A percentile compares a stretch with the other conserved stretches of the same genome.
Evolutionary conservation across 805 yeast genomes (phyloP).

Genomic region (Pichia exigua): DNA sequence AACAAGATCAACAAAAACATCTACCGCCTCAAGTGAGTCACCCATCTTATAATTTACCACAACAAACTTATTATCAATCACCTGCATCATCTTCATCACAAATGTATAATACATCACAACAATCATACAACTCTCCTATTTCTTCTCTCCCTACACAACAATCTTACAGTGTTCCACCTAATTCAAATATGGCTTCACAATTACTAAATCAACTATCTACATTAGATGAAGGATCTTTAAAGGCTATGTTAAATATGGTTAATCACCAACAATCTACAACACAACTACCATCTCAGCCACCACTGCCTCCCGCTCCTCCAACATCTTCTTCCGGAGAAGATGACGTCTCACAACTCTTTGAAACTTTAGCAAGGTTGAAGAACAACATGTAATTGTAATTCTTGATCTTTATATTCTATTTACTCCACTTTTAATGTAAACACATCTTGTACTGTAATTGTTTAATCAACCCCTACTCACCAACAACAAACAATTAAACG

Average conservation of each 20-base stretch:
- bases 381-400: constrained; percentile 26
- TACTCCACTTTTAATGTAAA: not conserved
- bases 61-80: constrained; percentile 6
- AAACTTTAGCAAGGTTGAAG: constrained; percentile 31
- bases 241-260: constrained; percentile 26
- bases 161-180: constrained; percentile 12
- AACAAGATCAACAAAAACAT: constrained; percentile 9
- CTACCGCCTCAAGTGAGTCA: constrained; percentile 9
- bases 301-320: not conserved
- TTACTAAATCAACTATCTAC: constrained; percentile 18
- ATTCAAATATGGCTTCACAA: constrained; percentile 4
- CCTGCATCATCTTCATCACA: not conserved
- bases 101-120: constrained; percentile 2
- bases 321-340: constrained; percentile 10
- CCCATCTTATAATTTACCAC: constrained; percentile 2
- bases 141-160: not conserved
- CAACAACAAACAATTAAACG: not conserved
- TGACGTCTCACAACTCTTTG: constrained; percentile 29
- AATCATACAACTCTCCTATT: not conserved
- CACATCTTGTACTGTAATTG: not conserved
- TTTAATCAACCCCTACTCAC: not conserved
- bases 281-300: constrained; percentile 1
- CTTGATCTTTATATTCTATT: too few species aligned
- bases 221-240: constrained; percentile 28
- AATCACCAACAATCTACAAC: constrained; percentile 12